Conservation (phyloP, 495 filamentous ascomycete species). For the Chaetomium fimeti region DNA sequence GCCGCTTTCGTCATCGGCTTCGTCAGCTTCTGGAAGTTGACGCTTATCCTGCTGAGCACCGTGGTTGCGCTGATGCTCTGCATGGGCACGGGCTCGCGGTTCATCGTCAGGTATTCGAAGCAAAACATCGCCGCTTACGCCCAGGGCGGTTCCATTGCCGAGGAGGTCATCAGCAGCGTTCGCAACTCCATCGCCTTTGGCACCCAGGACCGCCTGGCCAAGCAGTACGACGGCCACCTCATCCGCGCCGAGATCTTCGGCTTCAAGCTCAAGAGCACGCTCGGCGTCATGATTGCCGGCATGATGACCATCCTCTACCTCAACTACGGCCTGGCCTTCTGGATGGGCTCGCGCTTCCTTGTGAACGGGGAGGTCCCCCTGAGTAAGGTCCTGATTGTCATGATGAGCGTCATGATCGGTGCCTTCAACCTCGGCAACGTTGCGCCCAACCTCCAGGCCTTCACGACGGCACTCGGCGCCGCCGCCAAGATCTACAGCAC, state of each 20-base stretch:
- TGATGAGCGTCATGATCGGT: slow-evolving; percentile 87
- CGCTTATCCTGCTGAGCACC: slow-evolving; percentile 75
- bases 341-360: slow-evolving; percentile 84
- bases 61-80: slow-evolving; percentile 69
- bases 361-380: slow-evolving; percentile 61
- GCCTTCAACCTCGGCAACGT: slow-evolving; percentile 90
- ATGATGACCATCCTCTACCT: slow-evolving; percentile 83
- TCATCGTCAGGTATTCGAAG: slow-evolving; percentile 78
- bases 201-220: slow-evolving; percentile 83
- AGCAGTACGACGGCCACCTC: slow-evolving; percentile 77
- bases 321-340: slow-evolving; percentile 91
- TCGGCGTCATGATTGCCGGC: slow-evolving; percentile 73
- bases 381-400: slow-evolving; percentile 66
- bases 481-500: slow-evolving; percentile 88
- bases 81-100: slow-evolving; percentile 69
- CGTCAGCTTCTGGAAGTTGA: slow-evolving; percentile 79
- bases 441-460: slow-evolving; percentile 75
- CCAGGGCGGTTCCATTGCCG: slow-evolving; percentile 80
- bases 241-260: slow-evolving; percentile 71
- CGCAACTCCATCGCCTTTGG: slow-evolving; percentile 91
- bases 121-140: slow-evolving; percentile 74
- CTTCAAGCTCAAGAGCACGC: slow-evolving; percentile 64
- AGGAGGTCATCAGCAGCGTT: slow-evolving; percentile 93
- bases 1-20: slow-evolving; percentile 89
- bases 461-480: slow-evolving; percentile 73